phyloP scores from a whole-genome alignment of 1,139 yeast species.

The Debaryomyces sp. region DNA sequence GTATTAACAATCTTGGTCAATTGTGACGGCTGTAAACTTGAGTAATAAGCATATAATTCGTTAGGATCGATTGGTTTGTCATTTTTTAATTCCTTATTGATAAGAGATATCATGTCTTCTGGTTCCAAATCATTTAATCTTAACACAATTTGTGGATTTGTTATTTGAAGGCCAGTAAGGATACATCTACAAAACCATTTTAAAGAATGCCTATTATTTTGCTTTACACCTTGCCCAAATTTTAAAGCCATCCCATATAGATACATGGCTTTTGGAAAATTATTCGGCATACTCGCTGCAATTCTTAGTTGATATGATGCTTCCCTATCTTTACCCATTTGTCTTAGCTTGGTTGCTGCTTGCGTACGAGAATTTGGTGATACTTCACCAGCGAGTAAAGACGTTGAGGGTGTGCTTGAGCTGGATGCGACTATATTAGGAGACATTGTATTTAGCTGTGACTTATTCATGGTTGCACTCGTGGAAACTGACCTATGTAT shows the following conservation, averaged over 20 bases:
- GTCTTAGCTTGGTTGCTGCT: constrained; percentile 56
- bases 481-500: constrained; percentile 5
- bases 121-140: constrained; percentile 32
- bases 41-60: constrained; percentile 27
- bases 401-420: constrained; percentile 11
- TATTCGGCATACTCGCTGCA: constrained; percentile 61
- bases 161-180: constrained; percentile 16
- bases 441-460: constrained; percentile 4
- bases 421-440: constrained; percentile 11
- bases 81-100: constrained; percentile 25
- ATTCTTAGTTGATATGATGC: constrained; percentile 70
- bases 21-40: constrained; percentile 27
- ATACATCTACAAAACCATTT: constrained; percentile 59
- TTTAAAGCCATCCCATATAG: constrained; percentile 70
- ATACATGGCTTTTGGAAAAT: constrained; percentile 64
- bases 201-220: constrained; percentile 58
- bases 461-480: not conserved
- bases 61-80: constrained; percentile 35
- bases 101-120: constrained; percentile 34
- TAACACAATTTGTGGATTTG: constrained; percentile 17
- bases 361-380: constrained; percentile 48
- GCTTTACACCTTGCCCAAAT: constrained; percentile 71
- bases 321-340: constrained; percentile 63
- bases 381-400: constrained; percentile 16
- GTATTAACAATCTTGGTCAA: constrained; percentile 29